Base-by-base conservation (phyloP, 2,329 filamentous ascomycete species). In the Ophiostoma populinum region DNA sequence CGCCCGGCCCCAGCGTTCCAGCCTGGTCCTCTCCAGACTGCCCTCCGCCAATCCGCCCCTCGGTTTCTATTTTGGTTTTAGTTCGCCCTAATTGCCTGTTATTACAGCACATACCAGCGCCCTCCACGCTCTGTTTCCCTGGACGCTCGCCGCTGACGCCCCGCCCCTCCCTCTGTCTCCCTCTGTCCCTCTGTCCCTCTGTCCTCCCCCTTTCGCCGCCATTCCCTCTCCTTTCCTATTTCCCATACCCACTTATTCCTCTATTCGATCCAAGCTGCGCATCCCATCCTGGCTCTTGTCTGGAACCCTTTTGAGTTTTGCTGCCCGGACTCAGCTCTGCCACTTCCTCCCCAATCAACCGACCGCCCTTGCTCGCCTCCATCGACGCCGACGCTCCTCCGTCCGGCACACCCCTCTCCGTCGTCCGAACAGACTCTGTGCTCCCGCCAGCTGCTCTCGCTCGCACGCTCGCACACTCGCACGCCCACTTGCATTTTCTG, bases 1-100 rank as follows among this genome's bases (percentile, higher is more conserved):
- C n/a, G n/a, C n/a, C n/a, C n/a, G n/a, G n/a, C n/a, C 21, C 12
- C 24, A 27, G 21, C 24, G 22, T 19, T 27, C 24, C 12, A 29
- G 9, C 19, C 24, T 28, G 24, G 22, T 22, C 25, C 17, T 19
- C 32, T 26, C 12, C 20, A 18, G 26, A 30, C 32, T 33, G 27
- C 30, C 28, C 20, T 24, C 24, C 29, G 4, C 24, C 32, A 22
- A 27, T 26, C 34, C 27, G 20, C 27, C 35, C 35, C 35, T 40
- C 39, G 38, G 32, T 35, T 39, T 36, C 37, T 34, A 36, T 29
- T 39, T 36, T 36, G 22, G 34, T 33, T 30, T 34, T 39, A 36
- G 37, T 34, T 39, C 26, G 17, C 26, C 15, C 22, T 25, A 24
- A 19, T n/a, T 28, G 25, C 20, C 24, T 30, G 28, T 30, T 18